A percentile compares a stretch with the other conserved stretches of the same genome.
Evolutionary conservation across 2,329 filamentous ascomycete genomes (phyloP).

Genomic region (Ophiostoma australiae): DNA sequence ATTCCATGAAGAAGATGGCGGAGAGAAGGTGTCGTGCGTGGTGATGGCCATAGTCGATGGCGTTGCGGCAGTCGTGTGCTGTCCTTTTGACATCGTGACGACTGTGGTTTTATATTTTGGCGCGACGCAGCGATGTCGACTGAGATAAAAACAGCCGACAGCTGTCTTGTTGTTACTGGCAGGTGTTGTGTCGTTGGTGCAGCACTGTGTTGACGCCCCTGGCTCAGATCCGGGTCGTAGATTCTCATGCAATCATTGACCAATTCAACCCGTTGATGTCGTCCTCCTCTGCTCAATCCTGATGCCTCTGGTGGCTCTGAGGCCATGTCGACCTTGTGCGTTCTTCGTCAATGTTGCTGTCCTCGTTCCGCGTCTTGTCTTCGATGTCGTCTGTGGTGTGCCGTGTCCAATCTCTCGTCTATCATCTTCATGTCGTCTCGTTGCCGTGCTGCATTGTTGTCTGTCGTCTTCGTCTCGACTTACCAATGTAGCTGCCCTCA

Average conservation of each 20-base stretch:
- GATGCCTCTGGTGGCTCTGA: not conserved
- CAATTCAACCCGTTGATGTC: not conserved
- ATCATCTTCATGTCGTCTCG: constrained; percentile 9
- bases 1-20: not conserved
- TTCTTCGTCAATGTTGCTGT: not conserved
- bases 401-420: not conserved
- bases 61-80: not conserved
- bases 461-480: constrained; percentile 41
- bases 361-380: not conserved
- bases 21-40: not conserved
- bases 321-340: not conserved
- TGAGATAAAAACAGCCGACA: too few species aligned
- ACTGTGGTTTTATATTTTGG: not conserved
- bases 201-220: not conserved
- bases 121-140: not conserved
- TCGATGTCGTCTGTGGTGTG: not conserved
- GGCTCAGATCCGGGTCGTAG: not conserved
- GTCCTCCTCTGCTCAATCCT: not conserved
- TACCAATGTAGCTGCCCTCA: constrained; percentile 99
- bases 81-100: not conserved
- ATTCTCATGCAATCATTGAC: not conserved
- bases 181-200: not conserved
- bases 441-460: not conserved
- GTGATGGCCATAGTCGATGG: not conserved
- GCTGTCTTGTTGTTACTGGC: not conserved